Conservation (phyloP, 805 yeast species). For the Novakomyces olei region DNA sequence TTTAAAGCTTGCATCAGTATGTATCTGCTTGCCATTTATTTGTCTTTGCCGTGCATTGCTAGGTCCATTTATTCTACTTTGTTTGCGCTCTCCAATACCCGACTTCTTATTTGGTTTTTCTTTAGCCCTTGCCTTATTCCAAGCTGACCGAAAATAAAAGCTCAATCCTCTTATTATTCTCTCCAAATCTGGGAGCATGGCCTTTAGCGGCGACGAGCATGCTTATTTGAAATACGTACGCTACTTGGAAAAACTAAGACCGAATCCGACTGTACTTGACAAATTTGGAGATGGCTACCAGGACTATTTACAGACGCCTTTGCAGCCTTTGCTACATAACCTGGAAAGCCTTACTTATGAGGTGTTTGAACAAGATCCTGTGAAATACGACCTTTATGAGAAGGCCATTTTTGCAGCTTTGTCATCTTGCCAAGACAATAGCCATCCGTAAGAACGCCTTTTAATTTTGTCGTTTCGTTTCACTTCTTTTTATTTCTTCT, state of each 20-base stretch:
- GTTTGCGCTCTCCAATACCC: conserved; percentile 5
- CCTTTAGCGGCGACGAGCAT: conserved; percentile 14
- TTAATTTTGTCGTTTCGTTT: not conserved
- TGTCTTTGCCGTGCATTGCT: too few species aligned
- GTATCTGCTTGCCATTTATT: too few species aligned
- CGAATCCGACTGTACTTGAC: conserved; percentile 15
- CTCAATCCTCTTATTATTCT: not conserved
- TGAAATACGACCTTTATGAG: conserved; percentile 49
- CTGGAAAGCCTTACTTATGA: conserved; percentile 40
- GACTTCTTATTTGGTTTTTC: conserved; percentile 10
- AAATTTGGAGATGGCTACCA: conserved; percentile 18
- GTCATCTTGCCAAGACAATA: conserved; percentile 5
- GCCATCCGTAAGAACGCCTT: not conserved
- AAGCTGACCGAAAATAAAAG: conserved; percentile 1
- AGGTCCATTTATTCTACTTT: too few species aligned
- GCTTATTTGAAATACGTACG: conserved; percentile 25
- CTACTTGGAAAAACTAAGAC: conserved; percentile 16
- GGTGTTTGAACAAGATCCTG: conserved; percentile 45
- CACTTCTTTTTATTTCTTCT: not conserved
- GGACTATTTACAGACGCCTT: conserved; percentile 34
- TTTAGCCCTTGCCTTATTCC: not conserved
- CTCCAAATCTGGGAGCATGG: not conserved
- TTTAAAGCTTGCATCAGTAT: conserved; percentile 22
- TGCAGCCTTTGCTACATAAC: conserved; percentile 45
- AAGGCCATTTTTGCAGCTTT: conserved; percentile 39